Conservation (phyloP, 257 asterid genomes). For the Lantana camara region DNA sequence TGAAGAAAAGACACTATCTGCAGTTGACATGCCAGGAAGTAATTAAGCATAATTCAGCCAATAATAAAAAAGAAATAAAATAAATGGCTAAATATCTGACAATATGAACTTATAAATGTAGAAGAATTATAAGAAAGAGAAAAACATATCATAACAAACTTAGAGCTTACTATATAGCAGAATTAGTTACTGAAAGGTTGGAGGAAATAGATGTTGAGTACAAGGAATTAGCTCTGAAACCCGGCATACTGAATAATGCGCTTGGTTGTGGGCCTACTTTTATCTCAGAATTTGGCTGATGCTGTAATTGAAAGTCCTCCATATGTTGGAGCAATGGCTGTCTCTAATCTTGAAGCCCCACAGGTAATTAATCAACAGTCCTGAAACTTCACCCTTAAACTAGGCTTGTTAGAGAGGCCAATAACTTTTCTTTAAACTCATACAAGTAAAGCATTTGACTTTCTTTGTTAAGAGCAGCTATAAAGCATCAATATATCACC, state of each 20-base stretch:
- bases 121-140: too few species aligned
- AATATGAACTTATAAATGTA: too few species aligned
- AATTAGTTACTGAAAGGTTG: conserved; percentile 89
- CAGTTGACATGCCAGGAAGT: too few species aligned
- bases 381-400: not conserved
- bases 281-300: conserved; percentile 93
- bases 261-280: conserved; percentile 92
- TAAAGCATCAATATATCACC: not conserved
- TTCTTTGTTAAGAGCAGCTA: conserved; percentile 1
- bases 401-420: too few species aligned
- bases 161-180: too few species aligned
- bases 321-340: conserved; percentile 99
- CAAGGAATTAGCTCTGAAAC: conserved; percentile 92
- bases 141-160: too few species aligned
- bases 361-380: conserved; percentile 68
- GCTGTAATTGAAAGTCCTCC: conserved; percentile 99
- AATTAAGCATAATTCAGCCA: too few species aligned
- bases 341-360: conserved; percentile 98
- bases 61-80: too few species aligned
- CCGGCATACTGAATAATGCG: conserved; percentile 95
- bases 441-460: not conserved
- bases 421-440: too few species aligned
- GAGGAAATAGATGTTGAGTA: conserved; percentile 99
- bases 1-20: too few species aligned
- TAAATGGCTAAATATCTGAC: too few species aligned